Evolutionary conservation across 345 rosid species (phyloP), one percentile per base, ranked within the genome.

Genomic region (Euphorbia peplus): DNA sequence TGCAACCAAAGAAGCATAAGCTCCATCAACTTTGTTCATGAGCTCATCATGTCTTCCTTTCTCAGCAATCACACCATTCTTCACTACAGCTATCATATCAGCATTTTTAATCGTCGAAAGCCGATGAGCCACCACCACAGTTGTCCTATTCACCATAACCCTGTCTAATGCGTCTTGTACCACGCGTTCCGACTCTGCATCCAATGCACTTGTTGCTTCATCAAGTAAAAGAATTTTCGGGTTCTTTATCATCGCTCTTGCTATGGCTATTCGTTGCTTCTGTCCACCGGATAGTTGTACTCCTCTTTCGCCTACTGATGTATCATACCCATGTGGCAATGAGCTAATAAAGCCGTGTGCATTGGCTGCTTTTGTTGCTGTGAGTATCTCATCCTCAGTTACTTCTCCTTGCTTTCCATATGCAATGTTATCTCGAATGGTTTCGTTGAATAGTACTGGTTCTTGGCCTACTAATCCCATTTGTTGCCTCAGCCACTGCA

Each of bases 141-240:
- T 87, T 0, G 93, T 90, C 53, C 82, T 71, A 47, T 82, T 74
- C 68, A 82, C 80, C 90, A 82, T 90, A 47, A 84, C 93, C n/a
- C 79, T 73, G 63, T 90, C 96, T 42, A 90, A 69, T 4, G 93
- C 93, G 15, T 83, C 81, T 54, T 90, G 90, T 1, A 86, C 93
- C 15, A 88, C 64, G 8, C 86, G 76, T 70, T 90, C 92, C 1
- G 91, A 87, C 60, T 84, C 92, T 0, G 88, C 91, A 4, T 90
- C 96, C 2, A 90, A 52, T 1, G 96, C 96, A 13, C 96, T 89
- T 0, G 96, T 86, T 15, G 96, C 96, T 72, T 89, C 90, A 16
- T 89, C 92, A 0, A 85, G 87, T 70, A 89, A 69, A 18, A 89
- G 82, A 18, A 87, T 83, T 78, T 77, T 84, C 0, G 92, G 96